A percentile compares a stretch with the other conserved stretches of the same genome.
Conservation (phyloP, 768 basidiomycete species). For the Hortiboletus flavorubellus region DNA sequence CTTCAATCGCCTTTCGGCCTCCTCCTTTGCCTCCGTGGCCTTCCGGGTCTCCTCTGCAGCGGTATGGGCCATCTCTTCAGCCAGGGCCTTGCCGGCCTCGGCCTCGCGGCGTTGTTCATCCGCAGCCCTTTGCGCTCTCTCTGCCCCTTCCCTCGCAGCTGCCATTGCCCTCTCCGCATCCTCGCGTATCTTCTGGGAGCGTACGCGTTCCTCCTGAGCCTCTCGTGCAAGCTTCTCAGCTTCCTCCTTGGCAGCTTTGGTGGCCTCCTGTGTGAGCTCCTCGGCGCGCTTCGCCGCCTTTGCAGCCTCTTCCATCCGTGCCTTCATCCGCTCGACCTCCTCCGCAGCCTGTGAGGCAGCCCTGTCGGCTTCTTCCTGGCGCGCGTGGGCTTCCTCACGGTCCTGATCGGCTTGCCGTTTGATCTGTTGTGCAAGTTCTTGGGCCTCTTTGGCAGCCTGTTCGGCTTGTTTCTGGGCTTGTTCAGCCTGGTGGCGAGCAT, state of each 20-base stretch:
- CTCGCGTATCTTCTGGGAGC: constrained; percentile 9
- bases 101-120: constrained; percentile 21
- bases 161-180: constrained; percentile 16
- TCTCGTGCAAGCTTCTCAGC: not conserved
- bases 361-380: constrained; percentile 9
- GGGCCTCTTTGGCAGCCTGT: not conserved
- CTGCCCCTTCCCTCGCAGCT: constrained; percentile 12
- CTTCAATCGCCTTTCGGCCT: constrained; percentile 15
- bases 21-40: constrained; percentile 17
- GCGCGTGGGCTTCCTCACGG: not conserved
- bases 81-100: constrained; percentile 12
- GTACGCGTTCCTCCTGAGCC: constrained; percentile 5
- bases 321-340: constrained; percentile 6
- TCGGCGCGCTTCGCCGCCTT: not conserved
- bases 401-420: constrained; percentile 6
- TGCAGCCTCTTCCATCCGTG: constrained; percentile 5
- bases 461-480: constrained; percentile 3
- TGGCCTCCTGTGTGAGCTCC: constrained; percentile 3
- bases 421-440: not conserved
- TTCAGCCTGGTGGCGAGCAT: constrained; percentile 5
- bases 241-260: constrained; percentile 12
- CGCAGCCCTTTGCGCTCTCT: constrained; percentile 10
- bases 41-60: constrained; percentile 17
- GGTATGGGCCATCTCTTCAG: constrained; percentile 9
- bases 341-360: constrained; percentile 7